Evolutionary conservation across 768 basidiomycete species (phyloP).

Genomic region (Trametes elegans): DNA sequence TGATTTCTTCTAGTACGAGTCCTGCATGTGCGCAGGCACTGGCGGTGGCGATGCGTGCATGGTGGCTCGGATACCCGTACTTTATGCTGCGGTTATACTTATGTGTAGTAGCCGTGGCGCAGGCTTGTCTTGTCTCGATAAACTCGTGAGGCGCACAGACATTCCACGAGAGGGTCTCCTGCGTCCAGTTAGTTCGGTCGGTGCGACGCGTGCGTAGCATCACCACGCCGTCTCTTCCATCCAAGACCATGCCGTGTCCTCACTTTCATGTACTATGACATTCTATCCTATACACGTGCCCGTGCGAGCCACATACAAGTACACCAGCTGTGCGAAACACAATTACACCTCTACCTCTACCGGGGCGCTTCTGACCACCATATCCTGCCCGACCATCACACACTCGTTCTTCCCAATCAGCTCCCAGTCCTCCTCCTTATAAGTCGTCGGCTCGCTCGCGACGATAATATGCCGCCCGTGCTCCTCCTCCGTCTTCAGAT

Average conservation of each 20-base stretch:
- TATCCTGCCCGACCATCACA: constrained; percentile 28
- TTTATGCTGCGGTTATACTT: too few species aligned
- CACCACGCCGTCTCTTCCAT: too few species aligned
- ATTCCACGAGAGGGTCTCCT: neutral
- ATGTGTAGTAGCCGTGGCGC: neutral
- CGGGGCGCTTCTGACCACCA: constrained; percentile 19
- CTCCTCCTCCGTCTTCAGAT: constrained; percentile 25
- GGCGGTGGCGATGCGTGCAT: too few species aligned
- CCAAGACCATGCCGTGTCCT: too few species aligned
- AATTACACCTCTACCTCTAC: constrained; percentile 18
- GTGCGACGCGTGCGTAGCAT: too few species aligned
- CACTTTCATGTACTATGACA: too few species aligned
- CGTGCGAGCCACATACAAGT: neutral
- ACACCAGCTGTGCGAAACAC: neutral
- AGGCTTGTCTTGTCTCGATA: too few species aligned
- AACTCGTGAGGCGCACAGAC: neutral
- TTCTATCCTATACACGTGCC: too few species aligned
- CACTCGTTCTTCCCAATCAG: constrained; percentile 31
- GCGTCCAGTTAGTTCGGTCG: too few species aligned
- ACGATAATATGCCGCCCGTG: constrained; percentile 36
- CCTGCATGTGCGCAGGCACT: too few species aligned
- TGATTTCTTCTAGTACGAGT: neutral
- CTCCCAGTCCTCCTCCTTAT: constrained; percentile 29
- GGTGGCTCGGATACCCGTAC: too few species aligned
- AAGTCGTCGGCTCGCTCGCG: constrained; percentile 36